Conservation (phyloP, 2,329 filamentous ascomycete genomes). For the Cladosporium sp. region DNA sequence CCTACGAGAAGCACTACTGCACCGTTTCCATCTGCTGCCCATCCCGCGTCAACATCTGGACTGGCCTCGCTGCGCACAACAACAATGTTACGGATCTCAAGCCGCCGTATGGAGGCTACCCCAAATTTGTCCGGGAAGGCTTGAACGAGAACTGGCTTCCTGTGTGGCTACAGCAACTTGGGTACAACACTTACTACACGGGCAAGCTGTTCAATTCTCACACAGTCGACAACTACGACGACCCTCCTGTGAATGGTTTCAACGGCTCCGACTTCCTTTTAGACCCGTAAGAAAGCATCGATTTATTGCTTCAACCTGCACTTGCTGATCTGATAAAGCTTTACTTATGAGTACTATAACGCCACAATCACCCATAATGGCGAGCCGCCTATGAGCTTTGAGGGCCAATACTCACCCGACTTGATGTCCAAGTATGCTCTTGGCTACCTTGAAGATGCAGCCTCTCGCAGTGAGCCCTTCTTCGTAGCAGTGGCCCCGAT, state of each 20-base stretch:
- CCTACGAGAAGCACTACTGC: slow-evolving; percentile 64
- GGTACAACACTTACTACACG: slow-evolving; percentile 71
- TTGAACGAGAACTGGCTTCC: slow-evolving; percentile 69
- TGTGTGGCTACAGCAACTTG: slow-evolving; percentile 67
- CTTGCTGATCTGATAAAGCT: background rate
- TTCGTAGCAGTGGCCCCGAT: slow-evolving; percentile 67
- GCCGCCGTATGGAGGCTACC: slow-evolving; percentile 61
- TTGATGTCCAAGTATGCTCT: slow-evolving; percentile 60
- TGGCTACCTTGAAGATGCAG: slow-evolving; percentile 62
- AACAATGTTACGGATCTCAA: slow-evolving; percentile 66
- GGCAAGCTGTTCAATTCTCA: slow-evolving; percentile 73
- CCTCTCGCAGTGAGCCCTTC: slow-evolving; percentile 59
- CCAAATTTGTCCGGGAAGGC: slow-evolving; percentile 65
- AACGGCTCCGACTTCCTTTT: slow-evolving; percentile 49
- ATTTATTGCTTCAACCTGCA: background rate
- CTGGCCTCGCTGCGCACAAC: slow-evolving; percentile 67
- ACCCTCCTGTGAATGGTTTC: slow-evolving; percentile 59
- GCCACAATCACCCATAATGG: slow-evolving; percentile 63
- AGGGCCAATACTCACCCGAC: slow-evolving; percentile 59
- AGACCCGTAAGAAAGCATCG: background rate
- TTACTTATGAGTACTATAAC: slow-evolving; percentile 68
- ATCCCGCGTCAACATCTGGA: slow-evolving; percentile 64
- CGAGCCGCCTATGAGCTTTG: slow-evolving; percentile 56
- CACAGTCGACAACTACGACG: slow-evolving; percentile 60
- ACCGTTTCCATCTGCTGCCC: slow-evolving; percentile 69